These are phyloP conservation scores for Fraxinus anomala DNA, from an alignment of 257 asterid genomes.

Conservation along the genomic window DNA sequence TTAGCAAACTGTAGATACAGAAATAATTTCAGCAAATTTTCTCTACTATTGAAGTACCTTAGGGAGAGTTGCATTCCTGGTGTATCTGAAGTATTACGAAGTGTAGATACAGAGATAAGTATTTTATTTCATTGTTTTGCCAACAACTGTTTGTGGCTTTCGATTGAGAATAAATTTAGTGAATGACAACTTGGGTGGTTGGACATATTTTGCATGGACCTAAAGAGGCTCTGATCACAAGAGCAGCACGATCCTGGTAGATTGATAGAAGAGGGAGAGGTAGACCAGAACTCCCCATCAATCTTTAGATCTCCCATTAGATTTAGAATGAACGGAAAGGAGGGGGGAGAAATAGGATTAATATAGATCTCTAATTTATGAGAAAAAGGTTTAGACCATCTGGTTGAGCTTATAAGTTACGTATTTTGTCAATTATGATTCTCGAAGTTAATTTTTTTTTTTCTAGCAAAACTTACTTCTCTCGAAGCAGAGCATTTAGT, in stretches of 20 bases:
- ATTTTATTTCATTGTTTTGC: background rate
- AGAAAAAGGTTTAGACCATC: background rate
- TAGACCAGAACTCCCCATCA: background rate
- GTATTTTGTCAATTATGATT: background rate
- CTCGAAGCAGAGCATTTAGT: background rate
- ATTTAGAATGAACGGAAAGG: background rate
- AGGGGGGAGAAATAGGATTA: background rate
- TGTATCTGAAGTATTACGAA: background rate
- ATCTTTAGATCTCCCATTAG: background rate
- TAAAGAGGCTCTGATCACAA: background rate
- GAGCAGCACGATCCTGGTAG: background rate
- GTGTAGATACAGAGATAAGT: no score
- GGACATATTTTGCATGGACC: background rate
- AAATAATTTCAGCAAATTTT: background rate
- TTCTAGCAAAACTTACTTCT: background rate
- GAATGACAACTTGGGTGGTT: background rate
- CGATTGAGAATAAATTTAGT: background rate
- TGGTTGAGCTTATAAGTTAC: background rate
- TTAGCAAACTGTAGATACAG: background rate
- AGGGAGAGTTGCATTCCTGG: background rate
- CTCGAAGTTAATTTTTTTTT: background rate
- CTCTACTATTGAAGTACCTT: background rate
- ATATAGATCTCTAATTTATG: background rate
- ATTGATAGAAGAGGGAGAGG: background rate
- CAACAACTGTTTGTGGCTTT: background rate